A percentile compares a stretch with the other conserved stretches of the same genome.
phyloP scores from a whole-genome alignment of 2,329 filamentous ascomycete genomes.

The Diaporthe ampelina region DNA sequence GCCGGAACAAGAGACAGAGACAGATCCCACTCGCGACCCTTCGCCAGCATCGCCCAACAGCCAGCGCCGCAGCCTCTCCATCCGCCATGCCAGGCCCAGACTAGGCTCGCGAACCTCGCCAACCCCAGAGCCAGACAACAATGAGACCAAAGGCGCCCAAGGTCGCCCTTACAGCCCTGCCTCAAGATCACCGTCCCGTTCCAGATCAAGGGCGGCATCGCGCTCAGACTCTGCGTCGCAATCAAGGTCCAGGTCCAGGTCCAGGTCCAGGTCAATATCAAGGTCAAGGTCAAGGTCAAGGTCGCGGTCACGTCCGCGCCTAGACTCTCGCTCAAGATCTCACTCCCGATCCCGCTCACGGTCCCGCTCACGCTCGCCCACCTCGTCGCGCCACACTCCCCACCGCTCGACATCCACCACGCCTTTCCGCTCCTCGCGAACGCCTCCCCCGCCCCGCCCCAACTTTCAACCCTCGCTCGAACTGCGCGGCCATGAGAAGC shows the following conservation, averaged over 20 bases:
- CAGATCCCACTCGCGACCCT: constrained; percentile 43
- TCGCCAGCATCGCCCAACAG: constrained; percentile 26
- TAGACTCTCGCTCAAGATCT: constrained; percentile 45
- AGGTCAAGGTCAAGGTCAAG: constrained; percentile 45
- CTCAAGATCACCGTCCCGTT: constrained; percentile 42
- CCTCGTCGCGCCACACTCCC: constrained; percentile 43
- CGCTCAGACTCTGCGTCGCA: constrained; percentile 45
- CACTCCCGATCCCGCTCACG: constrained; percentile 44
- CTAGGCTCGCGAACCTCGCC: constrained; percentile 45
- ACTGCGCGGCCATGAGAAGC: constrained; percentile 82
- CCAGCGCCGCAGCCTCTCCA: constrained; percentile 45
- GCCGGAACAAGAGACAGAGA: not conserved
- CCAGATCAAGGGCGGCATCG: constrained; percentile 45
- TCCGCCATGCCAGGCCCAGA: constrained; percentile 45
- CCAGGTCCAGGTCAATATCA: constrained; percentile 43
- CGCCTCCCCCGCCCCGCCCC: constrained; percentile 69
- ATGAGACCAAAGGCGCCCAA: not conserved
- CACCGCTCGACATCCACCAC: constrained; percentile 41
- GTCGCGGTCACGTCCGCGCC: constrained; percentile 46
- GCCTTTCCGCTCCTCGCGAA: constrained; percentile 51
- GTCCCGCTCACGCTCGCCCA: constrained; percentile 49
- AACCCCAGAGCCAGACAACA: constrained; percentile 42
- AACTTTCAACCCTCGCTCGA: constrained; percentile 79
- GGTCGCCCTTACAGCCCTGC: constrained; percentile 43
- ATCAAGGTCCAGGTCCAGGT: constrained; percentile 47